These are phyloP conservation scores for Neurospora sp. DNA, from an alignment of 495 filamentous ascomycete species.

Conservation along the genomic window DNA sequence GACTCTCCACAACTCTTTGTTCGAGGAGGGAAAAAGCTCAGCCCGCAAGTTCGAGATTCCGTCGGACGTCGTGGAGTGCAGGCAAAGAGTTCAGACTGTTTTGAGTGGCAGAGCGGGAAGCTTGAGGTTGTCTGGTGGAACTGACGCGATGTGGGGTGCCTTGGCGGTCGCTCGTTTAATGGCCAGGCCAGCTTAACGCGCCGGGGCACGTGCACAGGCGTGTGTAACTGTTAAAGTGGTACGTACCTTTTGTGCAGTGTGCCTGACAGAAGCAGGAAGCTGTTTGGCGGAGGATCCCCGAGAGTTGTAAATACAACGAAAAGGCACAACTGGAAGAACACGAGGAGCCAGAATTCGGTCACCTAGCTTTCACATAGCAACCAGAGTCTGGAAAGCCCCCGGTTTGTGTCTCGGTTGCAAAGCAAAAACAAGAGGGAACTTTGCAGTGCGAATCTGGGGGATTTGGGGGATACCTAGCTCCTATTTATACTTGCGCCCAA, in stretches of 20 bases:
- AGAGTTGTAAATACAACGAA: background rate
- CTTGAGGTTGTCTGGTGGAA: background rate
- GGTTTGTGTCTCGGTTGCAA: background rate
- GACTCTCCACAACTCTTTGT: background rate
- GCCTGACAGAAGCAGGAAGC: background rate
- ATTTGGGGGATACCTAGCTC: slow-evolving; percentile 8
- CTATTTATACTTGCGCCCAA: slow-evolving; percentile 21
- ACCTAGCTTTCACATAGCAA: background rate
- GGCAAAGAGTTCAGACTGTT: background rate
- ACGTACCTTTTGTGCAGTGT: background rate
- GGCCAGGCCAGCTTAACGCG: background rate
- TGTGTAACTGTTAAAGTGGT: background rate
- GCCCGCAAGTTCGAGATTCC: background rate
- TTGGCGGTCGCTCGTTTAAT: background rate
- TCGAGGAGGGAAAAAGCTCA: background rate
- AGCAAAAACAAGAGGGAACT: background rate
- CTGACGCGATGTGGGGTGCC: background rate
- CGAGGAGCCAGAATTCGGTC: slow-evolving; percentile 4
- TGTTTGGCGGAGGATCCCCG: background rate
- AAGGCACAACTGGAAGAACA: slow-evolving; percentile 2
- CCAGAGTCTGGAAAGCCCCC: background rate
- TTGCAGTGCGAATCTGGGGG: background rate
- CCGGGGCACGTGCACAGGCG: background rate
- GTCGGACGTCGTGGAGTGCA: background rate
- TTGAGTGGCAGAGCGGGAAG: background rate